phyloP scores from a whole-genome alignment of 2,329 filamentous ascomycete species.

The Exophiala dermatitidis region DNA sequence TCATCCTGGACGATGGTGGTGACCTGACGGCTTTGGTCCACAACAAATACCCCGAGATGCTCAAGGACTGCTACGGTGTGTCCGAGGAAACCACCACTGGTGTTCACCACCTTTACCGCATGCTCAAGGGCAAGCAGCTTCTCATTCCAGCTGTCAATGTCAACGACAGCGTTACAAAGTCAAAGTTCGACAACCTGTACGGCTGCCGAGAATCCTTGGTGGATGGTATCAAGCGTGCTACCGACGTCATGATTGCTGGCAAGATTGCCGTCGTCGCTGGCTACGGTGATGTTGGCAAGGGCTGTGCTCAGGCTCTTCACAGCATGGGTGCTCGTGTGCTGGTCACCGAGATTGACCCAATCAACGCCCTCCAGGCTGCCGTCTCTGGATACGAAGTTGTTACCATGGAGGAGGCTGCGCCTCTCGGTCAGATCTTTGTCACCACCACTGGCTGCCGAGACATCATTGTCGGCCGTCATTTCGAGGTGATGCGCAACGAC shows the following conservation, averaged over 20 bases:
- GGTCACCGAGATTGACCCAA: constrained; percentile 95
- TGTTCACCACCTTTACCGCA: constrained; percentile 98
- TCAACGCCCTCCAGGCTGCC: constrained; percentile 98
- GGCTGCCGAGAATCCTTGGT: constrained; percentile 98
- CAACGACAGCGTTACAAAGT: constrained; percentile 99
- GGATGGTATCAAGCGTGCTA: constrained; percentile 99
- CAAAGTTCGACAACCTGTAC: constrained; percentile 99
- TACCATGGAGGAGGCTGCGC: constrained; percentile 94
- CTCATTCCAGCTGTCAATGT: constrained; percentile 97
- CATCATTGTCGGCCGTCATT: constrained; percentile 86
- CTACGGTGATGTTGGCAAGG: constrained; percentile 99
- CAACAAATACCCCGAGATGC: constrained; percentile 96
- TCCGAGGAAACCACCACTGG: constrained; percentile 99
- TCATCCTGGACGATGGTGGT: constrained; percentile 98
- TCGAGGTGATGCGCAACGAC: constrained; percentile 91
- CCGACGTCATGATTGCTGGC: constrained; percentile 99
- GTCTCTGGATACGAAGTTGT: constrained; percentile 95
- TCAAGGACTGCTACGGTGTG: constrained; percentile 96
- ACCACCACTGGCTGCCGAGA: constrained; percentile 99
- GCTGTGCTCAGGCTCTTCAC: constrained; percentile 90
- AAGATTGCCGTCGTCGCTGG: constrained; percentile 97
- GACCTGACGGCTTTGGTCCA: constrained; percentile 94
- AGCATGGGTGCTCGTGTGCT: constrained; percentile 96
- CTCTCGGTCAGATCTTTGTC: constrained; percentile 91
- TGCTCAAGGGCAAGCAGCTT: constrained; percentile 85